Percentiles rank a stretch among this genome's conserved stretches.
Conservation (phyloP, 257 asterid species). For the Lantana camara region DNA sequence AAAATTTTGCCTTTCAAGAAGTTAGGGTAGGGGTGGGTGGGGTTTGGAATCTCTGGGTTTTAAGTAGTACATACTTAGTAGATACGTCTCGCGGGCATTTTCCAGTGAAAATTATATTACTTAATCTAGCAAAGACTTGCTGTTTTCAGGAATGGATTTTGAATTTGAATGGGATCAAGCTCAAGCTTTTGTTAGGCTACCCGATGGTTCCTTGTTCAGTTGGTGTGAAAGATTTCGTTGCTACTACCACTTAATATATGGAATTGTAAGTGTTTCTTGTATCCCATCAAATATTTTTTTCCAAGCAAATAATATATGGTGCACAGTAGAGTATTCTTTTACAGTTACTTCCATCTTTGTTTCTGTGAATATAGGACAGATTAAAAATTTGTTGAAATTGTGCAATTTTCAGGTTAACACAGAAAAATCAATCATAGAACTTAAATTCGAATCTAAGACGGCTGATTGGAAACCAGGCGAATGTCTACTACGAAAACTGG, state of each 20-base stretch:
- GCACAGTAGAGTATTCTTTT: too few relatives aligned
- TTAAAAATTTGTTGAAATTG: too few relatives aligned
- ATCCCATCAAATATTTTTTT: not conserved
- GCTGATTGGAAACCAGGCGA: slow-evolving; percentile 72
- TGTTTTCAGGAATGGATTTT: slow-evolving; percentile 82
- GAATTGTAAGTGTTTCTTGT: slow-evolving; percentile 60
- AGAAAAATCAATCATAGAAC: slow-evolving; percentile 36
- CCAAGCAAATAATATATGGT: too few relatives aligned
- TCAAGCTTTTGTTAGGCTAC: slow-evolving; percentile 77
- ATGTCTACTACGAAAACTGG: slow-evolving; percentile 61
- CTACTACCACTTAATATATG: slow-evolving; percentile 69
- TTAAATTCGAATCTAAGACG: slow-evolving; percentile 48
- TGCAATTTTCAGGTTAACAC: slow-evolving; percentile 59
- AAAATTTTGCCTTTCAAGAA: too few relatives aligned
- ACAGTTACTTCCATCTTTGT: too few relatives aligned
- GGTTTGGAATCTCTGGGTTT: too few relatives aligned
- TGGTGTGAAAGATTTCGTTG: slow-evolving; percentile 89
- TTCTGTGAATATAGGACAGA: slow-evolving; percentile 4
- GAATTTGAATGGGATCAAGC: slow-evolving; percentile 87
- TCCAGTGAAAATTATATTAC: not conserved
- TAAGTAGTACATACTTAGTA: not conserved
- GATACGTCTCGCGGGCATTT: not conserved
- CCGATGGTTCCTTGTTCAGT: slow-evolving; percentile 96
- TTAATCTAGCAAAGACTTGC: slow-evolving; percentile 9
- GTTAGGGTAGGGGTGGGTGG: too few relatives aligned